These are phyloP conservation scores for Scopulariopsis brevicaulis DNA, from an alignment of 2,329 filamentous ascomycete species.

Conservation along the genomic window DNA sequence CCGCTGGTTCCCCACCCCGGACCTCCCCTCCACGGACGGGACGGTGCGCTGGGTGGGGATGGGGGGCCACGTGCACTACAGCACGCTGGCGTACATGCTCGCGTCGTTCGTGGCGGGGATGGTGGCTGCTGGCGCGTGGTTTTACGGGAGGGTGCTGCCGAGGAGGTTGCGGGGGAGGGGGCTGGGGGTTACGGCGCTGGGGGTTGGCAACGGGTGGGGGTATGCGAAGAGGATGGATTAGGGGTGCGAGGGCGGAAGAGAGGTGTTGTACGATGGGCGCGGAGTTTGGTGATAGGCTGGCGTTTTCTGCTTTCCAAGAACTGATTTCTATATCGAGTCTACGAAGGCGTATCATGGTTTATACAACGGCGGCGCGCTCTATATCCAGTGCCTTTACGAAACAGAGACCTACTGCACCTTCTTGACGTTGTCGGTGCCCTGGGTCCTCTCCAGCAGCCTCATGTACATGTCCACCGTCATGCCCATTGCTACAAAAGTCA, in stretches of 20 bases:
- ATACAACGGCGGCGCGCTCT: no score
- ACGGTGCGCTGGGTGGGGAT: constrained; percentile 54
- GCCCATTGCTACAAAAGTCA: constrained; percentile 25
- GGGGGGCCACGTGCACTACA: constrained; percentile 51
- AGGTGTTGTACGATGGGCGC: background rate
- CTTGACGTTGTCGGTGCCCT: background rate
- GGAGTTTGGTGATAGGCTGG: background rate
- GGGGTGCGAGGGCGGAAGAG: background rate
- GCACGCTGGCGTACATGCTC: constrained; percentile 51
- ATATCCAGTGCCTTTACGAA: no score
- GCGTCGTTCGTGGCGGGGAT: constrained; percentile 46
- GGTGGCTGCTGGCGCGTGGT: constrained; percentile 44
- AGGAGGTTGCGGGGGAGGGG: constrained; percentile 34
- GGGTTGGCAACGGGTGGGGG: constrained; percentile 47
- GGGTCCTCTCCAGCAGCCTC: constrained; percentile 27
- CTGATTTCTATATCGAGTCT: background rate
- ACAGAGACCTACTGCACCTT: constrained; percentile 3
- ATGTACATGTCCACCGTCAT: constrained; percentile 43
- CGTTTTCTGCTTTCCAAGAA: background rate
- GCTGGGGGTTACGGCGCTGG: constrained; percentile 43
- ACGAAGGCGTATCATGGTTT: background rate
- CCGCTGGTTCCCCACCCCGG: constrained; percentile 73
- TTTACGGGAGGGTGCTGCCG: constrained; percentile 48
- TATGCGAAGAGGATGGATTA: constrained; percentile 34
- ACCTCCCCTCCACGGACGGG: constrained; percentile 56